A percentile compares a stretch with the other conserved stretches of the same genome.
These are phyloP conservation scores for Cylindrodendrum hubeiense DNA, from an alignment of 2,329 filamentous ascomycete genomes.

Conservation along the genomic window DNA sequence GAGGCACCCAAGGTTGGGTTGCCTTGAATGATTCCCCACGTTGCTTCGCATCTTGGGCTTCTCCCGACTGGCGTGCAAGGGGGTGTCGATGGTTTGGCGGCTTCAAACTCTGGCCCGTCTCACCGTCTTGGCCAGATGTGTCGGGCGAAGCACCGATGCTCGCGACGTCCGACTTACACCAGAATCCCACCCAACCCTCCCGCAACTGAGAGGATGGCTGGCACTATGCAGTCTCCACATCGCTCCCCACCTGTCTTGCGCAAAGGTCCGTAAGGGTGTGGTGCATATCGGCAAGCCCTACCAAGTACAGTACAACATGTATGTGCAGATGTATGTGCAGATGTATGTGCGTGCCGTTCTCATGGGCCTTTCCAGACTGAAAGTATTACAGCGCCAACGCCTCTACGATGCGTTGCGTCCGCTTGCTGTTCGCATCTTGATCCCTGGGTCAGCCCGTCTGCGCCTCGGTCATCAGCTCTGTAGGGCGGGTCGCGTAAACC, in stretches of 20 bases:
- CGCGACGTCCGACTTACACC: conserved; percentile 14
- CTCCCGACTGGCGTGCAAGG: background rate
- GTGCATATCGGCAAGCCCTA: conserved; percentile 3
- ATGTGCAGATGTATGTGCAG: background rate
- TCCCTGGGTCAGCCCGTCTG: background rate
- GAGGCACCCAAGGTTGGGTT: background rate
- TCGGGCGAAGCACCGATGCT: background rate
- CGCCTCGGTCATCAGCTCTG: background rate
- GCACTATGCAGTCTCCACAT: background rate
- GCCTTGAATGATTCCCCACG: background rate
- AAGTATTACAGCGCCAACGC: background rate
- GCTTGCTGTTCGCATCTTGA: background rate
- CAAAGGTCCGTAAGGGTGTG: background rate
- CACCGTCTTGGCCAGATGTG: background rate
- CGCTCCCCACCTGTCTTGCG: background rate
- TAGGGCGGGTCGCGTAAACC: background rate
- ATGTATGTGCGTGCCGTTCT: background rate
- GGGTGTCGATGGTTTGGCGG: conserved; percentile 13
- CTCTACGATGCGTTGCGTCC: background rate
- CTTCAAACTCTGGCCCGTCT: conserved; percentile 12
- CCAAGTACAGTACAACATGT: background rate
- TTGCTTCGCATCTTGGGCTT: background rate
- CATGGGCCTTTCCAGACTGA: background rate
- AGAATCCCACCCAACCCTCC: background rate
- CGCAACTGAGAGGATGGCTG: background rate